A percentile compares a stretch with the other conserved stretches of the same genome.
These are phyloP conservation scores for Entophlyctis luteolus DNA, from an alignment of 192 early-diverging fungal species.

Conservation along the genomic window DNA sequence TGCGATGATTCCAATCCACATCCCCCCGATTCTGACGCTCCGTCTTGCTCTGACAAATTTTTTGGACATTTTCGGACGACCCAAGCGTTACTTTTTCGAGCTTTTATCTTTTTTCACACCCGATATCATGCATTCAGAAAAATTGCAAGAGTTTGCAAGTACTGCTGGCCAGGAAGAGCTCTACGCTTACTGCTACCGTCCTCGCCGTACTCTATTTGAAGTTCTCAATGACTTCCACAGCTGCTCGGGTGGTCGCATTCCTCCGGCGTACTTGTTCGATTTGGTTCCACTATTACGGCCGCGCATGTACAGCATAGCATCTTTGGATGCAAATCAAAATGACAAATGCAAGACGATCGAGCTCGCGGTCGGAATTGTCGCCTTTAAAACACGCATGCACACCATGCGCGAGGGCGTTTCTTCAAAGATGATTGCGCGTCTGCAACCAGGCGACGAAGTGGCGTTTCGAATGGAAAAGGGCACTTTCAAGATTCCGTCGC, in stretches of 20 bases:
- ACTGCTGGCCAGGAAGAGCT: conserved; percentile 85
- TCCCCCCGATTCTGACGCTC: conserved; percentile 60
- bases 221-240: conserved; percentile 78
- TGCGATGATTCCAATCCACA: conserved; percentile 44
- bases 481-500: conserved; percentile 43
- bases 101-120: conserved; percentile 75
- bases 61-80: conserved; percentile 82
- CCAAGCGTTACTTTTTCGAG: conserved; percentile 87
- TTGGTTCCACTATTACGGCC: conserved; percentile 76
- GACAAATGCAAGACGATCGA: conserved; percentile 50
- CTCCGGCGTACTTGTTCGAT: conserved; percentile 78
- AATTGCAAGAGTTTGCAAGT: conserved; percentile 74
- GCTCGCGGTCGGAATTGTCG: conserved; percentile 79
- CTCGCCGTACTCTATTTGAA: conserved; percentile 77
- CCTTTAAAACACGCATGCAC: conserved; percentile 76
- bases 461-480: conserved; percentile 21
- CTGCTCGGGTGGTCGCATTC: conserved; percentile 44
- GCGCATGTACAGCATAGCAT: conserved; percentile 74
- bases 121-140: conserved; percentile 64
- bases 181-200: conserved; percentile 77
- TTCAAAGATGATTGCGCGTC: conserved; percentile 65
- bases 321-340: neutral
- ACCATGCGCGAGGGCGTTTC: conserved; percentile 75
- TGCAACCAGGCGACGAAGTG: conserved; percentile 42
- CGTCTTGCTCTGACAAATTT: conserved; percentile 69